Conservation (phyloP, 805 yeast genomes). For the Metschnikowia noctiluminum region DNA sequence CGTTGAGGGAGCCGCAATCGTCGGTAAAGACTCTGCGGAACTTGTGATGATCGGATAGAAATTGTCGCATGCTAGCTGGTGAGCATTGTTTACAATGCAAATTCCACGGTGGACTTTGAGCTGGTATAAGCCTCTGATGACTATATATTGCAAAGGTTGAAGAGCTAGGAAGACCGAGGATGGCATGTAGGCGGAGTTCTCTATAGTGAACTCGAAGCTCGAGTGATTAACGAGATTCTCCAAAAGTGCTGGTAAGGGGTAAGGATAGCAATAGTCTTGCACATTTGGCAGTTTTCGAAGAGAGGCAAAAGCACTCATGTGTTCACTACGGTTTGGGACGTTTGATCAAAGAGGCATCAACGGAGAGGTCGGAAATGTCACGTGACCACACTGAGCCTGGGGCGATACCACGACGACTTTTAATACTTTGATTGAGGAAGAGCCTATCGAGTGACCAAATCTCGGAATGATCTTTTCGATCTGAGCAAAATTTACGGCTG, state of each 20-base stretch:
- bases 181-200: conserved; percentile 13
- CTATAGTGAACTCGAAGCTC: conserved; percentile 5
- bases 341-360: neutral
- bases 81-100: conserved; percentile 39
- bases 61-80: conserved; percentile 27
- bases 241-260: conserved; percentile 8
- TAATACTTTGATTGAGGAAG: no score
- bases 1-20: conserved; percentile 42
- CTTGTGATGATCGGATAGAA: conserved; percentile 26
- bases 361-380: neutral
- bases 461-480: no score
- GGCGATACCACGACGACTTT: no score
- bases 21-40: conserved; percentile 39
- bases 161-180: conserved; percentile 34
- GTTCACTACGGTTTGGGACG: neutral
- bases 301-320: conserved; percentile 20
- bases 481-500: no score
- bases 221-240: conserved; percentile 4
- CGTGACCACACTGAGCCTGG: neutral
- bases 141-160: conserved; percentile 37
- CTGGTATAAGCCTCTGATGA: conserved; percentile 47
- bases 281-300: conserved; percentile 5
- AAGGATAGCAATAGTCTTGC: conserved; percentile 10
- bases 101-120: conserved; percentile 48
- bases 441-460: no score